phyloP scores from a whole-genome alignment of 202 grass and related monocot species.

The Dendrocalamus latiflorus region DNA sequence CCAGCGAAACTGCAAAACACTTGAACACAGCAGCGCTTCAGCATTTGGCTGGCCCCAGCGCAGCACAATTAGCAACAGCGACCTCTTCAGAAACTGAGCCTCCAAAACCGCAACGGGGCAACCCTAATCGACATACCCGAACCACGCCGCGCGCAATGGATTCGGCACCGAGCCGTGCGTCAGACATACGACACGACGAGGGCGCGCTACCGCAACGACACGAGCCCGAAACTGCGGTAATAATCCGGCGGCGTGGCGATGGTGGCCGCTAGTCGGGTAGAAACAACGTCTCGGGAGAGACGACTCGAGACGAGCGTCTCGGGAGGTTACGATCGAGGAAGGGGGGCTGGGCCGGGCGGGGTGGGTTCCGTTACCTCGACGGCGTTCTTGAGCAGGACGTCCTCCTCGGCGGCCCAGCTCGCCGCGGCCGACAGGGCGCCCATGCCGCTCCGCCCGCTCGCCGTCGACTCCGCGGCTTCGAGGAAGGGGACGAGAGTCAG shows the following conservation, averaged over 20 bases:
- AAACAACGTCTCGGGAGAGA: background rate
- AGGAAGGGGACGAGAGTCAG: too few relatives aligned
- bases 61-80: background rate
- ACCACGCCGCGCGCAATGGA: background rate
- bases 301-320: too few relatives aligned
- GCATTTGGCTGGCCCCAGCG: background rate
- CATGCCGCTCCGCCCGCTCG: constrained; percentile 39
- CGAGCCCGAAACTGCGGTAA: too few relatives aligned
- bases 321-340: background rate
- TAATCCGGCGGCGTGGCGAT: background rate
- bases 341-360: background rate
- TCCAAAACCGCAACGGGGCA: background rate
- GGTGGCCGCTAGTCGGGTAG: background rate
- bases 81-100: too few relatives aligned
- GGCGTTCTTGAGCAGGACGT: constrained; percentile 58
- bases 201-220: background rate
- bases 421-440: constrained; percentile 23
- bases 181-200: background rate
- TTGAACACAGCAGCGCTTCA: background rate
- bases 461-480: background rate
- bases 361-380: constrained; percentile 44
- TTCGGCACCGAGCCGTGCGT: background rate
- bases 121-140: background rate
- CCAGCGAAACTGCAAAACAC: background rate
- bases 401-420: constrained; percentile 56